Base-by-base conservation (phyloP, 2,329 filamentous ascomycete genomes). In the Phialophora tarda region DNA sequence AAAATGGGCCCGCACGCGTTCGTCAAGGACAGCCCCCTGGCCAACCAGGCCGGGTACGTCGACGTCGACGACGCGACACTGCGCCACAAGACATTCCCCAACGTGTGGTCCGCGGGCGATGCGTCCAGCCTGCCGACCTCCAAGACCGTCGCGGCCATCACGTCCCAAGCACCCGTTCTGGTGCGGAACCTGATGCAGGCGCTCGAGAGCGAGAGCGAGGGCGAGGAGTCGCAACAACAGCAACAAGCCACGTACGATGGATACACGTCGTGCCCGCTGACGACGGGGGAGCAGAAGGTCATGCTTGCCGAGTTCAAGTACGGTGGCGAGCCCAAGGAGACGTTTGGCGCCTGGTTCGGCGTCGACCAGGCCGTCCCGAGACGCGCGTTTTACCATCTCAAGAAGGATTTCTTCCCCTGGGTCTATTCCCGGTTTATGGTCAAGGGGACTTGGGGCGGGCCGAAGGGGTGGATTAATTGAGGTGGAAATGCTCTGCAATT, bases 381-480 rank as follows among this genome's bases (percentile, higher is more conserved):
- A 3, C 81, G 82, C 3, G 78, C 82, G 0, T 89, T 89, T 73
- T 89, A 86, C 70, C 79, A 88, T 71, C 71, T 89, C 53, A 89
- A 89, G 80, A 89, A 87, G 77, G 83, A 88, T 72, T 89, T 89
- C 72, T 89, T 89, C 76, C 87, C 87, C 0, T 89, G 86, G 86
- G 86, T 89, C 2, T 89, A 89, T 76, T 82, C 81, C 61, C 82
- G 84, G 44, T 82, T 80, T 44, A 84, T 88, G 82, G 82, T 89
- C 6, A 88, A 86, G 77, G 87, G 86, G 5, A 85, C 80, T 7
- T 89, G 87, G 86, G 86, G 79, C 24, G 86, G 86, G 5, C 85
- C 86, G 0, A 86, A 84, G 74, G 86, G 86, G 0, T 87, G 77
- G 78, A 54, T 47, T n/a, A 47, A 26, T 14, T 54, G n/a, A 50